Base-by-base conservation (phyloP, 2,329 filamentous ascomycete genomes). In the Gaeumannomyces sp. region DNA sequence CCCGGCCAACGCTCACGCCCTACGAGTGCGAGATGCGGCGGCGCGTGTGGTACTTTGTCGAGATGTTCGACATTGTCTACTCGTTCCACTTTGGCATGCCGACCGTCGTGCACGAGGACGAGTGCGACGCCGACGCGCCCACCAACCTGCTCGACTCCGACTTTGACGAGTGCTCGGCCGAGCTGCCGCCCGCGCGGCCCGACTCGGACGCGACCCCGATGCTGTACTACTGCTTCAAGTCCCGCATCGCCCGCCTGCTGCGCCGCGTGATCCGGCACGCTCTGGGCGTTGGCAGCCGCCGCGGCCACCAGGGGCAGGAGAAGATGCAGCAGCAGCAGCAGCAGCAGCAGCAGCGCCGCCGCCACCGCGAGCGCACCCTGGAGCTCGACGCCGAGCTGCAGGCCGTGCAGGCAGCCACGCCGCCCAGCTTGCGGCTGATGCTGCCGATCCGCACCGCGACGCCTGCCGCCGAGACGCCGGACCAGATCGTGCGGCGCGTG, bases 61-160 rank as follows among this genome's bases (percentile, higher is more conserved):
- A 81, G 68, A 75, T 80, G 0, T 79, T 79, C 53, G 82, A 84
- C 67, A 71, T 82, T 19, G 69, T 83, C 11, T 80, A 80, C 66
- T 81, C 80, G 6, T 80, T 83, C 67, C 80, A 83, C 70, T 76
- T 81, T 14, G 81, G 82, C 27, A 78, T 71, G 64, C 69, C 69
- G 19, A 64, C 68, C 16, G 53, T 81, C 64, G 76, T 83, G 35
- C 81, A 85, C 65, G 79, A 81, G 27, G 83, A 87, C 56, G 87
- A 90, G 67, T 84, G 81, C 45, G 88, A 90, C 69, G 88, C 86
- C 0, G 76, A 80, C 1, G 73, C 85, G 22, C 88, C 88, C 14
- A 78, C 80, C 31, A 90, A 90, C 72, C 73, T 90, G 38, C 79
- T 83, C 64, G 88, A 91, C 71, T 82, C 86, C 38, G 88, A 91